Conservation (phyloP, 2,329 filamentous ascomycete species). For the Onygenales sp. region DNA sequence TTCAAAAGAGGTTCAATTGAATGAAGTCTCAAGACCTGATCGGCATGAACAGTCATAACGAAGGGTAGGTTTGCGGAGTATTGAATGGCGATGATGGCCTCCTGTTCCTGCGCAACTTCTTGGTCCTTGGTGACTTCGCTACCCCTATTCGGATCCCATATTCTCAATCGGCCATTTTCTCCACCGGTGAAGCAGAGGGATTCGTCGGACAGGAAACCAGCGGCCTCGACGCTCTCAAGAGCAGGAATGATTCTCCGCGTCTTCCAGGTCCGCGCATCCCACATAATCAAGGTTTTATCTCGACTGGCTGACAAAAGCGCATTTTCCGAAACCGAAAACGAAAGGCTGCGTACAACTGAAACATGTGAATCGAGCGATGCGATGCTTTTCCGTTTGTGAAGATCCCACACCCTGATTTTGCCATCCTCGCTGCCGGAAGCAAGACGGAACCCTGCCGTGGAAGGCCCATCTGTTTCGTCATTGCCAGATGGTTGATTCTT, state of each 20-base stretch:
- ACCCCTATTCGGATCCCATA: conserved; percentile 73
- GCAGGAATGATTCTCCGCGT: conserved; percentile 69
- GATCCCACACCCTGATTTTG: conserved; percentile 82
- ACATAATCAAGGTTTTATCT: conserved; percentile 90
- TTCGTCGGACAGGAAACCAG: conserved; percentile 66
- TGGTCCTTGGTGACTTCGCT: conserved; percentile 73
- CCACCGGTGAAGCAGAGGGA: conserved; percentile 73
- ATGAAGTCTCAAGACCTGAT: conserved; percentile 78
- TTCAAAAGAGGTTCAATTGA: conserved; percentile 34
- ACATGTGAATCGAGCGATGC: conserved; percentile 84
- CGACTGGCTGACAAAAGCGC: conserved; percentile 73
- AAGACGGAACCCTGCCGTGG: conserved; percentile 59
- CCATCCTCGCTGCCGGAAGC: conserved; percentile 92
- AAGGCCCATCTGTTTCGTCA: conserved; percentile 35
- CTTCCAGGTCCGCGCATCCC: conserved; percentile 83
- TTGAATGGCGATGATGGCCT: conserved; percentile 63
- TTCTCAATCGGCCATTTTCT: conserved; percentile 67
- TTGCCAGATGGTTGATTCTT: conserved; percentile 24
- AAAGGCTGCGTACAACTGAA: conserved; percentile 80
- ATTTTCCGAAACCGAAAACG: conserved; percentile 68
- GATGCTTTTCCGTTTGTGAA: conserved; percentile 70
- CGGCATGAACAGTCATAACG: conserved; percentile 73
- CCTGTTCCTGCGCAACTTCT: conserved; percentile 47
- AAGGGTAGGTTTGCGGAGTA: conserved; percentile 57
- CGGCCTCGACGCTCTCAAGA: conserved; percentile 74